Evolutionary conservation across 2,329 filamentous ascomycete genomes (phyloP), one percentile per base, ranked within the genome.

Genomic region (Pseudopyricularia cyperi): DNA sequence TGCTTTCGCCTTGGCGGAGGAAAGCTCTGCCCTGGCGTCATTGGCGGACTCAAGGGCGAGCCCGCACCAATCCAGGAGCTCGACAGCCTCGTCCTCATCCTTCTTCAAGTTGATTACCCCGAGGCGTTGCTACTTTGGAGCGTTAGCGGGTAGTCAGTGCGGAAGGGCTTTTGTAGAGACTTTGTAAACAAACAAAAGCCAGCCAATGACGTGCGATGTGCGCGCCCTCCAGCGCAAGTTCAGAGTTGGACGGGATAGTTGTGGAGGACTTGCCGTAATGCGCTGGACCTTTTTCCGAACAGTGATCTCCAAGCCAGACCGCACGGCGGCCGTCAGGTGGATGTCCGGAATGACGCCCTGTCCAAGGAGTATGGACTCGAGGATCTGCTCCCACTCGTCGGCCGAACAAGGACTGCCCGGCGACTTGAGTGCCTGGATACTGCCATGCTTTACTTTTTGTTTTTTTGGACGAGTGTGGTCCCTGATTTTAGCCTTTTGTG

Each of bases 31-130:
- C 48, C 71, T 68, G 34, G 73, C 71, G 28, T 66, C 66, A 19
- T 65, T 62, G 48, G 75, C 70, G 17, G 72, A 68, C 52, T 75
- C 67, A 9, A 77, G 72, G 5, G 81, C 78, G 19, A 71, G 68
- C 42, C 75, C 76, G 54, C 83, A 85, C 86, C 86, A 90, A 52
- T 80, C 75, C 55, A 87, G 74, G 55, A 76, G 76, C 54, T 80
- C 76, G 44, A 77, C 74, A 28, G 74, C 71, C 53, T 77, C 72
- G 57, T 74, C 73, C 33, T 74, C 71, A 53, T 77, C 72, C 57
- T 74, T 69, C 35, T 69, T 65, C 3, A 89, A 68, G 4, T 71
- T 68, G 54, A 90, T 74, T 22, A 75, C 68, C 33, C 86, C 87
- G n/a, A 89, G 74, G 28, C 74, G 79, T 82, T 85, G 81, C 81